These are phyloP conservation scores for Paratinospora sagittata DNA, from an alignment of 164 flowering plant genomes.

Conservation along the genomic window DNA sequence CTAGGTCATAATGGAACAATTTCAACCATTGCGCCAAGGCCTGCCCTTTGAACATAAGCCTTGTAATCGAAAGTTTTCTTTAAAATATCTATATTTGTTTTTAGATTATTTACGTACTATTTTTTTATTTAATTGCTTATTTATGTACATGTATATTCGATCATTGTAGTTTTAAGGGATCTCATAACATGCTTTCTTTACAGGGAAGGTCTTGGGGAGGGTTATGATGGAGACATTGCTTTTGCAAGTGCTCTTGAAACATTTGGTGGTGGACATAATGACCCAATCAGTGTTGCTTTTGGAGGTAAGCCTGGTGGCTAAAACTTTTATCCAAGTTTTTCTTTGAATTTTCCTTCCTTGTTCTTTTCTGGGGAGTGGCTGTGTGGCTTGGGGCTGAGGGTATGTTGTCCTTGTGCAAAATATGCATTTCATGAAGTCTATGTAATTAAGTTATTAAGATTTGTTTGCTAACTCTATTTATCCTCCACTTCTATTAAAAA, in stretches of 20 bases:
- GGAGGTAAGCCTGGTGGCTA: slow-evolving; percentile 54
- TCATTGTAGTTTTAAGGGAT: background rate
- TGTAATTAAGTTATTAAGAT: background rate
- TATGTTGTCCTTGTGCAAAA: background rate
- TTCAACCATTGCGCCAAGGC: no score
- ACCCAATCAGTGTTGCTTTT: slow-evolving; percentile 88
- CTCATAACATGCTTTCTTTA: slow-evolving; percentile 9
- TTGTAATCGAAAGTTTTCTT: background rate
- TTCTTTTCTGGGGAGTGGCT: no score
- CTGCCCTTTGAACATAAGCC: no score
- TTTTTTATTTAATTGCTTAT: background rate
- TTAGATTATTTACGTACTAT: no score
- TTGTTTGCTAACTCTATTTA: no score
- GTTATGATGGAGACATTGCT: slow-evolving; percentile 85
- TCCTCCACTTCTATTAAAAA: no score
- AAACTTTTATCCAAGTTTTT: background rate
- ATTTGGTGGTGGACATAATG: slow-evolving; percentile 96
- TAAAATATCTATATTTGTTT: background rate
- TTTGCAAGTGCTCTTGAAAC: no score
- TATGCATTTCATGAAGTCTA: background rate
- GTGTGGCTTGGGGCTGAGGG: background rate
- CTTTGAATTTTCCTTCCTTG: background rate
- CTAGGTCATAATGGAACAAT: no score
- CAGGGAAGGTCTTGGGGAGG: slow-evolving; percentile 98
- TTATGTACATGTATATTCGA: background rate